Evolutionary conservation across 2,329 filamentous ascomycete genomes (phyloP), one percentile per base, ranked within the genome.

Genomic region (Furcasterigmium sp.): DNA sequence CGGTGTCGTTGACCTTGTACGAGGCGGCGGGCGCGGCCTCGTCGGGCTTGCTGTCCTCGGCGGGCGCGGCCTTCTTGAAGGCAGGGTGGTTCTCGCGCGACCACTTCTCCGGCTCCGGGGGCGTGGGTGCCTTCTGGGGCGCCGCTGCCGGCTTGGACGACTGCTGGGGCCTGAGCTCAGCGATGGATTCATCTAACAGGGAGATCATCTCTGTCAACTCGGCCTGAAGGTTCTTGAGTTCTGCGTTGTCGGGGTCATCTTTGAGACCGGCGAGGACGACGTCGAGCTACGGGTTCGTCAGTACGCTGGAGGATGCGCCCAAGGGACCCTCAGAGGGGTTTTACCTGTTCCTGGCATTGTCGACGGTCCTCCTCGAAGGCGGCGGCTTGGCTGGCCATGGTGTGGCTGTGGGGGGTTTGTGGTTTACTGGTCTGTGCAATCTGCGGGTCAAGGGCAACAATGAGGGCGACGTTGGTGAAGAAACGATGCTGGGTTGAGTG

Each of bases 1-100:
- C 87, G 25, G 75, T 86, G 57, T 98, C 93, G 60, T 95, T 95
- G 51, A 95, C 87, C 45, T 85, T 80, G 67, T 91, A 95, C 9
- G 74, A 75, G 3, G 75, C 71, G 13, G 15, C 26, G 1, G 75
- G 68, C 3, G 66, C 63, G 25, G 76, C 67, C 23, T 73, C 70
- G 17, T 75, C 71, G 8, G 19, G 8, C 51, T 84, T 78, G n/a
- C n/a, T n/a, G 42, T 80, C 78, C 44, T 76, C 63, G 11, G 52
- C 49, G 8, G 59, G 48, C 3, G 58, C 48, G 3, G 65, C 72
- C 72, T 72, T 86, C 66, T 75, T 86, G 64, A 78, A 87, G 11
- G 87, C 84, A 1, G 87, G 86, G 54, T 91, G 87, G 59, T 89
- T 89, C 64, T 89, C 84, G 57, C 82, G 79, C 37, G 84, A 85